phyloP scores from a whole-genome alignment of 2,329 filamentous ascomycete species.

The Arthrobotrys megalospora region DNA sequence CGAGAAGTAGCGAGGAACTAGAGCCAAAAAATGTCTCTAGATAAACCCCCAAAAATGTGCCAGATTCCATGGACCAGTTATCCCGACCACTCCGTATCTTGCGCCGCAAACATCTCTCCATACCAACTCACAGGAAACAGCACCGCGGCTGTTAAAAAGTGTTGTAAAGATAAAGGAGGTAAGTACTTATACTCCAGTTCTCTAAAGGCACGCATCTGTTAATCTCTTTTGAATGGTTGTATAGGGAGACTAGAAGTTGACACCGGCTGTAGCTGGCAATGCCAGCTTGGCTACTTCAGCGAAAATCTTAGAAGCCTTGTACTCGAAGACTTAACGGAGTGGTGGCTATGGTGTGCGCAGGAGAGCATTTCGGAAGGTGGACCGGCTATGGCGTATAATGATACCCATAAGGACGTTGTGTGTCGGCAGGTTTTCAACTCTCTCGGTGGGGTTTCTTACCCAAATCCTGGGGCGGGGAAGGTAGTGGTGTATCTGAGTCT shows the following conservation, averaged over 20 bases:
- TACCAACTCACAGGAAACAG: neutral
- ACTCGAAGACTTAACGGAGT: neutral
- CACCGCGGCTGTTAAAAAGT: neutral
- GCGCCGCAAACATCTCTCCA: neutral
- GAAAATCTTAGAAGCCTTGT: neutral
- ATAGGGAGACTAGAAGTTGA: neutral
- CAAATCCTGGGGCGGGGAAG: too few relatives aligned
- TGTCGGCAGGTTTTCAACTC: neutral
- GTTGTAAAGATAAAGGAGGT: conserved; percentile 9
- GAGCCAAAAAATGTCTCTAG: neutral
- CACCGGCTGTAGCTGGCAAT: conserved; percentile 3
- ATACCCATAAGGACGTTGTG: neutral
- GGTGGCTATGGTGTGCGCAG: conserved; percentile 10
- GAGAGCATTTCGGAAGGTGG: neutral
- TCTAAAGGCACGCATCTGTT: too few relatives aligned
- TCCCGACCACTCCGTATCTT: neutral
- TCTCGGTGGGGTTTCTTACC: too few relatives aligned
- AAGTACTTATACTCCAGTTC: too few relatives aligned
- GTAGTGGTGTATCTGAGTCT: too few relatives aligned
- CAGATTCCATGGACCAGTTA: neutral
- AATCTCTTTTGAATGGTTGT: neutral
- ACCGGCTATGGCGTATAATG: neutral
- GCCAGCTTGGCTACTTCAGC: neutral
- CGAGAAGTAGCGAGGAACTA: too few relatives aligned
- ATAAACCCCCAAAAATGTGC: neutral